Base-by-base conservation (phyloP, 768 basidiomycete species). In the Paxillus ammoniavirescens region DNA sequence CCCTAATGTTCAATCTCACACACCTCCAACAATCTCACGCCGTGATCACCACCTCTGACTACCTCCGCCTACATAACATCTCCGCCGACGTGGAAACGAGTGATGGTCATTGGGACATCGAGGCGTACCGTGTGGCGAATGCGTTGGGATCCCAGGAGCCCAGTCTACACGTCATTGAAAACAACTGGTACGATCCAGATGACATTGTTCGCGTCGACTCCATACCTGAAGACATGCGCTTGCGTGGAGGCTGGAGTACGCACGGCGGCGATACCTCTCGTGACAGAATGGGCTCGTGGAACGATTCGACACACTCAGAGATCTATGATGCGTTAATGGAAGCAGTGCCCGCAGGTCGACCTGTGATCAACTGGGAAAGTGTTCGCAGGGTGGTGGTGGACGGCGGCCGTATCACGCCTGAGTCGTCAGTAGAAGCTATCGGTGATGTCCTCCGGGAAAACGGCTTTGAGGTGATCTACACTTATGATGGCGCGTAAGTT, bases 1-100 rank as follows among this genome's bases (percentile, higher is more conserved):
- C 67, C 47, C 7, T 71, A 54, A 79, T 79, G 78, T 65, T 79
- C 53, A 73, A 80, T 59, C 43, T 79, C 13, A 69, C 76, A 2
- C 69, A 71, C 53, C 65, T 78, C 17, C 72, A 65, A 35, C 53
- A 62, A 41, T 58, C 63, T 0, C 70, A 78, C 31, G 58, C 72
- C 8, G 69, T 79, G 31, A 59, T 79, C 55, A 72, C 73, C 2
- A 65, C 69, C 17, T 61, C 71, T 5, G 78, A 78, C 15, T 80
- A 75, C 55, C 62, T 79, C 55, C 69, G 72, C 13, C 61, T 78
- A 28, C 73, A 80, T 37, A 65, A 67, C 23, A 66, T 72, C 13
- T 65, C 69, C 5, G 57, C 61, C 2, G 55, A 58, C 15, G 21
- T 58, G 18, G 78, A 80, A 56, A 63, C 65, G 40, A 62, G 65